These are phyloP conservation scores for Exsudoporus frostii DNA, from an alignment of 768 basidiomycete genomes.

Conservation along the genomic window DNA sequence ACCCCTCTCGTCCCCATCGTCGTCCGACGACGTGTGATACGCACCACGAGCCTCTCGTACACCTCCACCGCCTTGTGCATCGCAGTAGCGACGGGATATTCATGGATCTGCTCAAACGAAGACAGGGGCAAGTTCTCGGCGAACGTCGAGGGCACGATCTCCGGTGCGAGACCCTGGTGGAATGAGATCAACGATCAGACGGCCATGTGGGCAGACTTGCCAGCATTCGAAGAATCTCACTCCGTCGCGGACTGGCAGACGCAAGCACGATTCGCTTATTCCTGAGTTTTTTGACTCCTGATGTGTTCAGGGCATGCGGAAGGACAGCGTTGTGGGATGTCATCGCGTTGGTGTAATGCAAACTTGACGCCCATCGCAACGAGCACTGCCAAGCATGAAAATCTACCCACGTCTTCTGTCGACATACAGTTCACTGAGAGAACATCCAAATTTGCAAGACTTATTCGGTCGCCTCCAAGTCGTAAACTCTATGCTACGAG, in stretches of 20 bases:
- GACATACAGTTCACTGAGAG: background rate
- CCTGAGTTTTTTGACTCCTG: conserved; percentile 60
- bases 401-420: background rate
- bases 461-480: background rate
- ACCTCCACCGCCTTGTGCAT: conserved; percentile 83
- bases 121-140: conserved; percentile 69
- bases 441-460: background rate
- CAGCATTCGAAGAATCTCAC: conserved; percentile 74
- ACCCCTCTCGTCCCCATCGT: background rate
- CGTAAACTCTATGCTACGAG: background rate
- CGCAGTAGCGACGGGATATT: conserved; percentile 76
- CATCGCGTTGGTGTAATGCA: background rate
- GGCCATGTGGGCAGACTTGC: conserved; percentile 40
- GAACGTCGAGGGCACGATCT: conserved; percentile 75
- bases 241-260: conserved; percentile 81
- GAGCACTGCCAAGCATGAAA: background rate
- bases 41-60: conserved; percentile 74
- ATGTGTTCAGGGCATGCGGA: conserved; percentile 59
- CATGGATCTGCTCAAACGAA: conserved; percentile 67
- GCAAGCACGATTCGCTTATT: conserved; percentile 83
- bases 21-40: conserved; percentile 15
- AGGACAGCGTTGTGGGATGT: conserved; percentile 49
- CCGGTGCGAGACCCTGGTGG: conserved; percentile 57
- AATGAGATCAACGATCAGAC: background rate
- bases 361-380: background rate